Base-by-base conservation (phyloP, 2,329 filamentous ascomycete species). In the Periconia digitata region DNA sequence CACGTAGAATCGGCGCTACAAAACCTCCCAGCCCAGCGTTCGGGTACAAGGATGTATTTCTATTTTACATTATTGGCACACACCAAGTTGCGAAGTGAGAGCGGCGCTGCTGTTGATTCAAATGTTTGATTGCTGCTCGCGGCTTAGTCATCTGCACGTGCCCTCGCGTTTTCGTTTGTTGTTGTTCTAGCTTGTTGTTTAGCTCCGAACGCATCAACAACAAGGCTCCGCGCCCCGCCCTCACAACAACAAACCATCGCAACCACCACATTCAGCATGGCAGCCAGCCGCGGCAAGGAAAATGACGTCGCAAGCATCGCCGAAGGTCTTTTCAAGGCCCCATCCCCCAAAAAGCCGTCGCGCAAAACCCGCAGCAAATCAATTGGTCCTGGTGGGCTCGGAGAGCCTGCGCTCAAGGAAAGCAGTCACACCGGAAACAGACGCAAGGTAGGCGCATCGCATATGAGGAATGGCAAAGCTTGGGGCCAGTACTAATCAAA, bases 301-400 rank as follows among this genome's bases (percentile, higher is more conserved):
- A 95, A 95, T n/a, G n/a, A n/a, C 78, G 6, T 27, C 6, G 13
- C 7, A 6, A 27, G 13, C 20, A 73, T 74, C 43, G 66, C 70
- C 29, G 70, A 73, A 38, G 70, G 71, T 20, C 58, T 74, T n/a
- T 61, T 67, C 53, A 58, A 55, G 21, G 56, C 64, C 15, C 52
- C 62, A 0, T 67, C 68, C 8, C 60, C 65, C 5, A 64, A 60
- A 36, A 72, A 71, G 46, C 27, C 61, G 6, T 54, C 61, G 40
- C 58, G 61, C 41, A 70, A 70, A 54, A 66, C 87, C 49, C 85
- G 94, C 57, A 96, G 92, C 74, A 97, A 96, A 78, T 97, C 92
- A 74, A 86, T 99, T 59, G 94, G 94, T 2, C 92, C 94, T 15
- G 94, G 92, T 43, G 91, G 92, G 21, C 74, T 97, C 37, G 91